Percentiles rank a stretch among this genome's conserved stretches.
Conservation (phyloP, 2,329 filamentous ascomycete species). For the Aotearoamyces nothofagi region DNA sequence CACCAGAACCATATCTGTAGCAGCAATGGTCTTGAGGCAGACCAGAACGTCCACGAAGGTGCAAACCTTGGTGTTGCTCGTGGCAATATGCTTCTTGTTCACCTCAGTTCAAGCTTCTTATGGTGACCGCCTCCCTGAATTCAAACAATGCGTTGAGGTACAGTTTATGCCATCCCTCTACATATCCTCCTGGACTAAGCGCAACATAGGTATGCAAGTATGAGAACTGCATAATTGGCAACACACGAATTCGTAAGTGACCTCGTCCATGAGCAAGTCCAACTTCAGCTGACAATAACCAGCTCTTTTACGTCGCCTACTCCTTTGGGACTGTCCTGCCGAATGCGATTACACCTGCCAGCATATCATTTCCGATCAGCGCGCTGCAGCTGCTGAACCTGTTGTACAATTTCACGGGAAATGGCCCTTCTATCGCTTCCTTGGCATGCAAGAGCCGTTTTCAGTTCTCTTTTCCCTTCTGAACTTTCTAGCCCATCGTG, state of each 20-base stretch:
- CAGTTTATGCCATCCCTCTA: too few species aligned
- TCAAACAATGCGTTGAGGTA: constrained; percentile 74
- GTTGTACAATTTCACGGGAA: constrained; percentile 95
- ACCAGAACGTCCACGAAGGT: neutral
- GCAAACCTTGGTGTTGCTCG: constrained; percentile 4
- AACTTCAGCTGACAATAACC: constrained; percentile 9
- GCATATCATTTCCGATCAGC: constrained; percentile 68
- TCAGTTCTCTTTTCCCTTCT: constrained; percentile 85
- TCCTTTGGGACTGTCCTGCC: constrained; percentile 81
- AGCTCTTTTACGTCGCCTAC: constrained; percentile 74
- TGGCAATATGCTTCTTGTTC: constrained; percentile 17
- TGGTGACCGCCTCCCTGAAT: constrained; percentile 78
- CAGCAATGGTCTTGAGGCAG: constrained; percentile 11
- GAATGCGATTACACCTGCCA: constrained; percentile 99
- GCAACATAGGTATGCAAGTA: constrained; percentile 61
- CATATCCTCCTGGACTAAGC: too few species aligned
- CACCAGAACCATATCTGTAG: neutral
- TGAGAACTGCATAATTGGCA: constrained; percentile 61
- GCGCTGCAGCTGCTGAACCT: constrained; percentile 48
- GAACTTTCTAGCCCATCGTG: constrained; percentile 75
- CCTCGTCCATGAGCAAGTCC: constrained; percentile 2
- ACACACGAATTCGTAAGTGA: constrained; percentile 54
- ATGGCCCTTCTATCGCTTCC: constrained; percentile 86
- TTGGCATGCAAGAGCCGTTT: constrained; percentile 91
- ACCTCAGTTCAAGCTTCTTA: constrained; percentile 48